Percentiles rank a stretch among this genome's conserved stretches.
Conservation (phyloP, 2,329 filamentous ascomycete species). For the Colletotrichum australisinense region DNA sequence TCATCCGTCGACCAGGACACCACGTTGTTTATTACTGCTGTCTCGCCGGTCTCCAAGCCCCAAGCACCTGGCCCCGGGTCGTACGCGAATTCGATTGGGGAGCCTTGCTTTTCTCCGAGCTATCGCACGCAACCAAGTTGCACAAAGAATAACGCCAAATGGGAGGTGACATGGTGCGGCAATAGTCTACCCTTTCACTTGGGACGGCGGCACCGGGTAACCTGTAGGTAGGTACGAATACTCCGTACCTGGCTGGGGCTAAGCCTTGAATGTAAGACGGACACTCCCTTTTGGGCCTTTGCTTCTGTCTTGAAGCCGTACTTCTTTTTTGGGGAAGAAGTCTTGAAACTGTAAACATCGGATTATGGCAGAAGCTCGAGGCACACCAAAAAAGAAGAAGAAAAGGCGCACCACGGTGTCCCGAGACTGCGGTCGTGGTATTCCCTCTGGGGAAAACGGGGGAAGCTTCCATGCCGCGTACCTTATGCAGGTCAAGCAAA, state of each 20-base stretch:
- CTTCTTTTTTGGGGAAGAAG: background rate
- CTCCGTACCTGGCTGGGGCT: too few relatives aligned
- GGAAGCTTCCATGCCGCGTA: constrained; percentile 9
- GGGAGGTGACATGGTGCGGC: constrained; percentile 5
- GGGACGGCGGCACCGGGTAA: constrained; percentile 1
- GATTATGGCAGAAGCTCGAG: background rate
- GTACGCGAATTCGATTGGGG: background rate
- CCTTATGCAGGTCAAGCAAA: constrained; percentile 5
- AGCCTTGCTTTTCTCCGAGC: background rate
- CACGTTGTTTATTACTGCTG: constrained; percentile 29
- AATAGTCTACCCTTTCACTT: background rate
- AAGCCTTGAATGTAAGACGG: background rate
- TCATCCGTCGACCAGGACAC: constrained; percentile 29
- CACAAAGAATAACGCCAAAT: constrained; percentile 14
- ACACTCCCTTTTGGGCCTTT: background rate
- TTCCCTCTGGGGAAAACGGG: background rate
- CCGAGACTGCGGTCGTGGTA: constrained; percentile 21
- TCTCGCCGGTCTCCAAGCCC: constrained; percentile 11
- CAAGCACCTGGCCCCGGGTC: constrained; percentile 17
- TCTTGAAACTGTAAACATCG: constrained; percentile 29
- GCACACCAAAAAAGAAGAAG: background rate
- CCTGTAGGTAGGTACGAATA: background rate
- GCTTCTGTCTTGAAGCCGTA: background rate
- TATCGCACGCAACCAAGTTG: background rate
- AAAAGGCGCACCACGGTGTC: background rate